phyloP scores from a whole-genome alignment of 2,329 filamentous ascomycete genomes.

The Trichoderma pleuroti region DNA sequence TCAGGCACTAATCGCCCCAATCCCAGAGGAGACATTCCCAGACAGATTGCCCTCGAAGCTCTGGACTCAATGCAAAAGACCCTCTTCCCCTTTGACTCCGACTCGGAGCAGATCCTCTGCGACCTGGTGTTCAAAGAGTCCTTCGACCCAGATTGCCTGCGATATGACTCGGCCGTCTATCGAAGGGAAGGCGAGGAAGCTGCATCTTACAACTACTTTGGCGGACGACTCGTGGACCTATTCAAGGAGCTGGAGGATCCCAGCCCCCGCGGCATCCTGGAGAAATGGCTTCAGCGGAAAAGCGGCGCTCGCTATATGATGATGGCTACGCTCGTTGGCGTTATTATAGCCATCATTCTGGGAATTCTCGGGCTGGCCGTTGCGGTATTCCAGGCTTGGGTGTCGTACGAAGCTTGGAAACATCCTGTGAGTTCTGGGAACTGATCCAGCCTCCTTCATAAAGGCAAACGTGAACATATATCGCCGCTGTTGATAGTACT shows the following conservation, averaged over 20 bases:
- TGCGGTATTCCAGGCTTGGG: not conserved
- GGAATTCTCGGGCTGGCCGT: not conserved
- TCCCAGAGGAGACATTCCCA: not conserved
- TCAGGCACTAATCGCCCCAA: not conserved
- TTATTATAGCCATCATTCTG: not conserved
- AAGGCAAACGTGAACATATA: no score
- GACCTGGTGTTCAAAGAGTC: not conserved
- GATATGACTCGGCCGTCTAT: not conserved
- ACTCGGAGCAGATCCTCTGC: not conserved
- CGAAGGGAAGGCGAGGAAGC: not conserved
- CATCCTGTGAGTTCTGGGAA: not conserved
- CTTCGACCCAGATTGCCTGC: not conserved
- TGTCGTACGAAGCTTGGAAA: not conserved
- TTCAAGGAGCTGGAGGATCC: not conserved
- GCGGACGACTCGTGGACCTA: not conserved
- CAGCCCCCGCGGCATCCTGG: not conserved
- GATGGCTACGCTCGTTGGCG: not conserved
- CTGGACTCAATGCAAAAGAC: not conserved
- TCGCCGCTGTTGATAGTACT: no score
- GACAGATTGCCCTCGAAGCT: not conserved
- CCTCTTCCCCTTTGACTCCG: not conserved
- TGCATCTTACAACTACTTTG: not conserved
- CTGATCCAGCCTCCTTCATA: not conserved
- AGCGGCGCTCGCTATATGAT: not conserved
- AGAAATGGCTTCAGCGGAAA: not conserved